phyloP scores from a whole-genome alignment of 2,329 filamentous ascomycete species.

The Aspergillus costaricaensis region DNA sequence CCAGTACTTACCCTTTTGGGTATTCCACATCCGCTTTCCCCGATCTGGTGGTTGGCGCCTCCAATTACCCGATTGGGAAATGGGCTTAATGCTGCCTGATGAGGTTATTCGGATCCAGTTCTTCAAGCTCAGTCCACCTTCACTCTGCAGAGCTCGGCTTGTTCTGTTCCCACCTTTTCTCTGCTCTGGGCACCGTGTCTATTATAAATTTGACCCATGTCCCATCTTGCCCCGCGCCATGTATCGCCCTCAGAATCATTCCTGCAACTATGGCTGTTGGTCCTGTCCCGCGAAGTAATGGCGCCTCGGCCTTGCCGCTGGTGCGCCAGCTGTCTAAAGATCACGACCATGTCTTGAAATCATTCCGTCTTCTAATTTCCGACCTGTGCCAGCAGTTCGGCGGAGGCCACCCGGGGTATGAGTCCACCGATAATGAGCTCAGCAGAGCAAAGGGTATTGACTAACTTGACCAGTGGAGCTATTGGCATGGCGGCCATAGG shows the following conservation, averaged over 20 bases:
- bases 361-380: slow-evolving; percentile 65
- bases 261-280: slow-evolving; percentile 24
- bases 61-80: slow-evolving; percentile 20
- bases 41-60: slow-evolving; percentile 17
- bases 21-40: slow-evolving; percentile 3
- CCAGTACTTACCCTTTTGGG: too few species aligned
- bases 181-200: background rate
- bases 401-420: slow-evolving; percentile 67
- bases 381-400: slow-evolving; percentile 71
- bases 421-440: background rate
- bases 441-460: background rate
- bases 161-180: background rate
- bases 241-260: background rate
- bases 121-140: background rate
- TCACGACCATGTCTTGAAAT: slow-evolving; percentile 57
- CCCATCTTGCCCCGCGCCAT: background rate
- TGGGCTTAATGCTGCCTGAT: slow-evolving; percentile 5
- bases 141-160: background rate
- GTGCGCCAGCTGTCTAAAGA: slow-evolving; percentile 27
- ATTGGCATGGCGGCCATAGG: slow-evolving; percentile 51
- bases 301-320: slow-evolving; percentile 23
- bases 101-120: background rate
- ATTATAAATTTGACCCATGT: slow-evolving; percentile 10
- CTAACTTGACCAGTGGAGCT: slow-evolving; percentile 40
- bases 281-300: slow-evolving; percentile 12